Evolutionary conservation across 441 rosid genomes (phyloP).

Genomic region (Biscutella laevigata): DNA sequence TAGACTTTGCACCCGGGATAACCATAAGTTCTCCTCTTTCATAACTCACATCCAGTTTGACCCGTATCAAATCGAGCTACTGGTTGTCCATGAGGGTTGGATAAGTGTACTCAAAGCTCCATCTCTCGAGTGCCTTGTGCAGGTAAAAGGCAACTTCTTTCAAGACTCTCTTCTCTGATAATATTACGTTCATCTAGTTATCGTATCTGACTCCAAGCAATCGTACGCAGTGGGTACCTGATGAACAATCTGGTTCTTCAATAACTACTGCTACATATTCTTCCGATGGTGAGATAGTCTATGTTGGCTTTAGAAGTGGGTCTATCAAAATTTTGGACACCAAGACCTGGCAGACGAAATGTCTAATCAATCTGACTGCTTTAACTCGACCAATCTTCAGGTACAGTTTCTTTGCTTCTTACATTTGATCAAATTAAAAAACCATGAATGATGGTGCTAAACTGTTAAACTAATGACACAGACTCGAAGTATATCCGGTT

Average conservation of each 20-base stretch:
- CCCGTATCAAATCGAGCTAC: constrained; percentile 29
- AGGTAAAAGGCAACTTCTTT: constrained; percentile 22
- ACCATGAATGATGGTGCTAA: too few species aligned
- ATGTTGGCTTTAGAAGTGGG: constrained; percentile 28
- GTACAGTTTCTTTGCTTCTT: constrained; percentile 16
- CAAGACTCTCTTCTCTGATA: background rate
- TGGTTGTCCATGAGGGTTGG: constrained; percentile 21
- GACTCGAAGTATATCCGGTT: constrained; percentile 59
- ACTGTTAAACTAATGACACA: too few species aligned
- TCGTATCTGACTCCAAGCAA: background rate
- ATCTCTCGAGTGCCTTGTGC: constrained; percentile 18
- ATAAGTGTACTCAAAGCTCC: constrained; percentile 20
- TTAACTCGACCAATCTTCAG: constrained; percentile 12
- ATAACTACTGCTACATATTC: constrained; percentile 32
- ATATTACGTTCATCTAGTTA: background rate
- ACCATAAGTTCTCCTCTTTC: constrained; percentile 1
- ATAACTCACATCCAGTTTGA: constrained; percentile 30
- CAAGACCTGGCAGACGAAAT: background rate
- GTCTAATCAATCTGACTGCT: constrained; percentile 22
- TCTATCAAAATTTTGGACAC: constrained; percentile 23
- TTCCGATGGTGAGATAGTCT: constrained; percentile 26
- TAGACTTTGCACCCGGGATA: constrained; percentile 8
- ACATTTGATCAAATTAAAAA: background rate
- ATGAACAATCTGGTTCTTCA: constrained; percentile 10
- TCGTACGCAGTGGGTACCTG: constrained; percentile 25